Conservation (phyloP, 192 early-diverging fungal genomes). For the Allomyces javanicus region DNA sequence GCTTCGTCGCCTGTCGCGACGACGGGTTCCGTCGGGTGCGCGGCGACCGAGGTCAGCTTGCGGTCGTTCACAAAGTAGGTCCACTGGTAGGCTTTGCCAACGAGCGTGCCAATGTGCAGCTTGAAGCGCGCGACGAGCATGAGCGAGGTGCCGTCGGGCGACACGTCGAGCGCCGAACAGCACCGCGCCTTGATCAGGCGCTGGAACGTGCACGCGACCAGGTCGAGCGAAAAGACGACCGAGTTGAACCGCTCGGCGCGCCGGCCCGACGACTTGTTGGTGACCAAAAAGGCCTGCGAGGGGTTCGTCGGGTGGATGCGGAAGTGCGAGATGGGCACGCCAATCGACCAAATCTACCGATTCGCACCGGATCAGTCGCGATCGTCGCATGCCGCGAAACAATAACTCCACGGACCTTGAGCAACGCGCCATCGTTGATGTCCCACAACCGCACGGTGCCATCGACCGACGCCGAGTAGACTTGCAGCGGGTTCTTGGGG, state of each 20-base stretch:
- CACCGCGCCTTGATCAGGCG: constrained; percentile 15
- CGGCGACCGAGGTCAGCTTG: constrained; percentile 41
- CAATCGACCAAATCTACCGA: constrained; percentile 23
- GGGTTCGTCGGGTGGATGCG: constrained; percentile 21
- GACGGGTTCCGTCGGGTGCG: constrained; percentile 46
- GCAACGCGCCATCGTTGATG: constrained; percentile 27
- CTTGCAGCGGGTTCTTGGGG: constrained; percentile 29
- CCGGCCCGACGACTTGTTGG: neutral
- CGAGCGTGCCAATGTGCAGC: constrained; percentile 16
- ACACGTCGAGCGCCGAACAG: constrained; percentile 18
- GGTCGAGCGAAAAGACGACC: constrained; percentile 12
- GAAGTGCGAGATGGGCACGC: constrained; percentile 26
- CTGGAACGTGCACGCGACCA: constrained; percentile 4
- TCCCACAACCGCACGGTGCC: constrained; percentile 50
- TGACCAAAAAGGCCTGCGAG: constrained; percentile 14
- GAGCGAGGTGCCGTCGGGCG: constrained; percentile 22
- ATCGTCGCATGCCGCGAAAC: no score
- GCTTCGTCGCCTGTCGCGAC: constrained; percentile 56
- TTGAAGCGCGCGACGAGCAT: constrained; percentile 19
- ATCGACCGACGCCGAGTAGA: constrained; percentile 37
- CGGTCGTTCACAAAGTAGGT: neutral
- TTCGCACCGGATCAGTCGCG: no score
- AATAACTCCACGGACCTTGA: no score
- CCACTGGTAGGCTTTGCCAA: neutral
- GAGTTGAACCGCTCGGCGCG: constrained; percentile 16